Evolutionary conservation across 495 filamentous ascomycete genomes (phyloP), one percentile per base, ranked within the genome.

Genomic region (Filosporella fistucella): DNA sequence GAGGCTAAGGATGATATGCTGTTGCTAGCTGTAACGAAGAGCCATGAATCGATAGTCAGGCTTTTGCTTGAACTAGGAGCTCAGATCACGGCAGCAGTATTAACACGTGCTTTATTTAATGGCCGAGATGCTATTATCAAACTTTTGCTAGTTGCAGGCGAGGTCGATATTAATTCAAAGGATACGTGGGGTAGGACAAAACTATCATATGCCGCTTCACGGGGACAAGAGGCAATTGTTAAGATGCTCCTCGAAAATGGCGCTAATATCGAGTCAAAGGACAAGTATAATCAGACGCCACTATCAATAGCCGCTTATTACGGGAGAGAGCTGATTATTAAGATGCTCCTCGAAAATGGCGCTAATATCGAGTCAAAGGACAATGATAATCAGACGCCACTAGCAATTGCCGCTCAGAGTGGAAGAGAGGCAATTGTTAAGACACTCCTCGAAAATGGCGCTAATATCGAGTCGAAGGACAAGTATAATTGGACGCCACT

Each of bases 1-100:
- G 56, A 46, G 24, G 56, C 53, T 21, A 51, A 52, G 37, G 46
- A 26, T 35, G 25, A 36, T 37, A 35, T 29, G n/a, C 43, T 46
- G 13, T 21, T 20, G 7, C n/a, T 12, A 23, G 43, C 43, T 9
- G 43, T 29, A 10, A 13, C n/a, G 12, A 43, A 3, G 3, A 24
- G 40, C 16, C 20, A 22, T 22, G 29, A 51, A 11, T 39, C 59
- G 12, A 35, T 35, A 17, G 49, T 63, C 4, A 40, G 55, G 30
- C 0, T 57, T 29, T 40, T 63, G 25, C 28, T 63, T 16, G 47
- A 58, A 20, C 29, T 47, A 16, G 49, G 54, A 23, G 57, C 52
- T 44, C 22, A 60, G 25, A 47, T 46, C 44, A n/a, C n/a, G n/a
- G n/a, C n/a, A n/a, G n/a, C n/a, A n/a, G n/a, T n/a, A n/a, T n/a